Conservation (phyloP, 148 eudicot genomes). For the Nepenthes mirabilis region DNA sequence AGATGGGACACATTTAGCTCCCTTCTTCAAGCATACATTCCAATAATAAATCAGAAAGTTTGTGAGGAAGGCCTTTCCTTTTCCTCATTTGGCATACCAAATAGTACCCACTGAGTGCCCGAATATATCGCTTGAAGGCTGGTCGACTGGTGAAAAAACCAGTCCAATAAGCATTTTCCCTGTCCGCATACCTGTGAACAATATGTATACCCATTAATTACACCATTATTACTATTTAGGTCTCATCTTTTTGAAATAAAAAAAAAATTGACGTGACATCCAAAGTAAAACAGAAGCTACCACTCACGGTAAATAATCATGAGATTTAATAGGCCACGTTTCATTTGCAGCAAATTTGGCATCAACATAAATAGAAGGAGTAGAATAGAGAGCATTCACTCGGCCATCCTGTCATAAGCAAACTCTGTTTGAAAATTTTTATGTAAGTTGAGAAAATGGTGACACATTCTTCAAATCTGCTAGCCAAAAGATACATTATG, state of each 20-base stretch:
- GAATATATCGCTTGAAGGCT: slow-evolving; percentile 64
- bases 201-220: background rate
- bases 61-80: background rate
- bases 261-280: slow-evolving; percentile 2
- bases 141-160: slow-evolving; percentile 93
- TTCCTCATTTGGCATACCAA: slow-evolving; percentile 27
- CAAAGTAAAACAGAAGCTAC: slow-evolving; percentile 2
- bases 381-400: slow-evolving; percentile 78
- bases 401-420: slow-evolving; percentile 61
- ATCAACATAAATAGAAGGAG: slow-evolving; percentile 81
- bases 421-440: background rate
- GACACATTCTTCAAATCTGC: background rate
- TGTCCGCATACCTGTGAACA: slow-evolving; percentile 59
- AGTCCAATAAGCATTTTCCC: slow-evolving; percentile 64
- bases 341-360: slow-evolving; percentile 58
- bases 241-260: too few relatives aligned
- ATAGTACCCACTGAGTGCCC: slow-evolving; percentile 77
- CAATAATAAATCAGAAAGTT: background rate
- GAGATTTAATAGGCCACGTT: slow-evolving; percentile 65
- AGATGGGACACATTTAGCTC: too few relatives aligned
- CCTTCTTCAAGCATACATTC: too few relatives aligned
- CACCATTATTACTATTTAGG: background rate
- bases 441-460: background rate
- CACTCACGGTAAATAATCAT: slow-evolving; percentile 89
- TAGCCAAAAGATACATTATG: background rate